Conservation (phyloP, 108 stramenopile genomes). For the Stephanodiscus minutulus region DNA sequence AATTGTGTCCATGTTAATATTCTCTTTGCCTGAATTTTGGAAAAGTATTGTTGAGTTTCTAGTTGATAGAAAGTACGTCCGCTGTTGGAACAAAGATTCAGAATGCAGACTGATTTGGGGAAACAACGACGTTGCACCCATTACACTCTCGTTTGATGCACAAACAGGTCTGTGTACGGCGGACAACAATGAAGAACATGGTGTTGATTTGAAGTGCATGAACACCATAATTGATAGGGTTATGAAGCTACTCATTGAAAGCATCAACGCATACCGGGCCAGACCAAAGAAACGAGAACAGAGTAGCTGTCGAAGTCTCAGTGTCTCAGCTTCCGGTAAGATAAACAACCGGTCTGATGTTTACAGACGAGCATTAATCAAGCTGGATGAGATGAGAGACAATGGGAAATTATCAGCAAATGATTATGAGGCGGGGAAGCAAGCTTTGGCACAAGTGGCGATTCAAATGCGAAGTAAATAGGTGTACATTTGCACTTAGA, state of each 20-base stretch:
- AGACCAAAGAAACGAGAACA: constrained; percentile 1
- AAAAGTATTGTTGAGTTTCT: constrained; percentile 21
- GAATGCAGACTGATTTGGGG: constrained; percentile 15
- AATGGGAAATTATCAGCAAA: constrained; percentile 16
- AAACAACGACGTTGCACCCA: not conserved
- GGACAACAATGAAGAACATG: constrained; percentile 5
- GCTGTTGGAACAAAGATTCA: constrained; percentile 18
- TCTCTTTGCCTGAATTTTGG: constrained; percentile 27
- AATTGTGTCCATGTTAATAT: constrained; percentile 14
- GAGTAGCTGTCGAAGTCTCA: constrained; percentile 7
- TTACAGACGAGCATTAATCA: constrained; percentile 30
- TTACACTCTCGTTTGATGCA: constrained; percentile 19
- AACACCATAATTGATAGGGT: constrained; percentile 27
- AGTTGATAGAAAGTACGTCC: constrained; percentile 18
- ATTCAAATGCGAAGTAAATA: constrained; percentile 6
- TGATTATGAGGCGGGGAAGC: constrained; percentile 30
- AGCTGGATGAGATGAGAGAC: constrained; percentile 37
- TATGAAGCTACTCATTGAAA: constrained; percentile 23
- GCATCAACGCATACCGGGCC: constrained; percentile 20
- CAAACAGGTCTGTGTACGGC: constrained; percentile 21
- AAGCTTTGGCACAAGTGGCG: constrained; percentile 20
- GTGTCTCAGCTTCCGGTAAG: constrained; percentile 14
- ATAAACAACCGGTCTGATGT: constrained; percentile 29
- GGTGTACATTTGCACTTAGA: too few species aligned
- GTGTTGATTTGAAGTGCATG: constrained; percentile 21